These are phyloP conservation scores for Sporothrix humicola DNA, from an alignment of 2,329 filamentous ascomycete species.

Conservation along the genomic window DNA sequence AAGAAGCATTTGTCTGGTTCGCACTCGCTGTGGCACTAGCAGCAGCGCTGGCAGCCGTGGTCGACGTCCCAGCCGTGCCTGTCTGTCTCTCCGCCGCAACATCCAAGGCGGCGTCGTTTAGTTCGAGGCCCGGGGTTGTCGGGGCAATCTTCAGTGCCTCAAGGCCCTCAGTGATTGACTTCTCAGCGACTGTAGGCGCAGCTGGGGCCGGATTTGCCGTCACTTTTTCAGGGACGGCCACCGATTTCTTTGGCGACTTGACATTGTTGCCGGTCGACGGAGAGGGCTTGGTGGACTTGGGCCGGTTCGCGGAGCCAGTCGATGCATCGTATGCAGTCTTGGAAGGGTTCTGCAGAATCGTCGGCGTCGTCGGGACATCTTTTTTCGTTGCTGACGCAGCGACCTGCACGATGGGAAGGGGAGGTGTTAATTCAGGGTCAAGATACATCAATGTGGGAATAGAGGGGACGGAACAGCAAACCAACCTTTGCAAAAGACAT, in stretches of 20 bases:
- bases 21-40: slow-evolving; percentile 36
- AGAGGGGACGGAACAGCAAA: background rate
- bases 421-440: background rate
- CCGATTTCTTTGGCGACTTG: slow-evolving; percentile 9
- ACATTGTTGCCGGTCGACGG: background rate
- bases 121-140: slow-evolving; percentile 52
- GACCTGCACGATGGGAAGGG: slow-evolving; percentile 47
- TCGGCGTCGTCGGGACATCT: slow-evolving; percentile 38
- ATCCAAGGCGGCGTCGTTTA: slow-evolving; percentile 54
- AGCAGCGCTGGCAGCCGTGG: background rate
- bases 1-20: slow-evolving; percentile 52
- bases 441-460: background rate
- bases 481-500: slow-evolving; percentile 79
- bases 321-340: slow-evolving; percentile 22
- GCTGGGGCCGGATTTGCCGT: background rate
- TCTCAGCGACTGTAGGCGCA: background rate
- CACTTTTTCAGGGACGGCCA: background rate
- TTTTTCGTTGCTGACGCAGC: slow-evolving; percentile 55
- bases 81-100: background rate
- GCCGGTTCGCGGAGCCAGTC: background rate
- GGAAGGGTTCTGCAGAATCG: background rate
- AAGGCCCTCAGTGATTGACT: slow-evolving; percentile 33
- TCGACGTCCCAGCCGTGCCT: background rate
- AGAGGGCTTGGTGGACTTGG: background rate
- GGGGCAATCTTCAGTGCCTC: slow-evolving; percentile 39